phyloP scores from a whole-genome alignment of 768 basidiomycete species.

The Nidularia pulvinata region DNA sequence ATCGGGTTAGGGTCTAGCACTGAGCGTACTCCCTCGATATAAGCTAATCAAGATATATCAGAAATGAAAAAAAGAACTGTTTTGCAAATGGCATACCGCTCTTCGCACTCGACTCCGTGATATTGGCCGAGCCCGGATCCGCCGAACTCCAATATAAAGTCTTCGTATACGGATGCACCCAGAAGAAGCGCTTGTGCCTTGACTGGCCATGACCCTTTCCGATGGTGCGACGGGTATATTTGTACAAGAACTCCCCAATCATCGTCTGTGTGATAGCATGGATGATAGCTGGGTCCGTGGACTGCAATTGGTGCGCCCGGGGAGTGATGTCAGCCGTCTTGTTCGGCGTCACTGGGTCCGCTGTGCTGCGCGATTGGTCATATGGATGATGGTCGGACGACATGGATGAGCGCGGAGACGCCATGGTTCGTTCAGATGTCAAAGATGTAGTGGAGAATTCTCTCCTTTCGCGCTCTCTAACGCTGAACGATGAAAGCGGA shows the following conservation, averaged over 20 bases:
- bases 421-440: constrained; percentile 63
- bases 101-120: constrained; percentile 93
- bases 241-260: constrained; percentile 99
- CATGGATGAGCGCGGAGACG: constrained; percentile 79
- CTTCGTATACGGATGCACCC: constrained; percentile 99
- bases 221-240: constrained; percentile 89
- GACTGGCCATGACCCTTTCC: constrained; percentile 91
- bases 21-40: constrained; percentile 89
- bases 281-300: constrained; percentile 89
- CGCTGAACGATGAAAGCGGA: constrained; percentile 45
- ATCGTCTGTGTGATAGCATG: constrained; percentile 99
- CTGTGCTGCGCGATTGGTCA: constrained; percentile 29
- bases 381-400: constrained; percentile 73
- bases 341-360: constrained; percentile 41
- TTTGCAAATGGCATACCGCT: constrained; percentile 68
- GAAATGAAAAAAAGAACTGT: background rate
- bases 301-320: constrained; percentile 32
- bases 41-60: constrained; percentile 50
- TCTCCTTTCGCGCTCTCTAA: constrained; percentile 51
- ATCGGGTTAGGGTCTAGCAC: constrained; percentile 96
- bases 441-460: constrained; percentile 73
- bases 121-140: constrained; percentile 88
- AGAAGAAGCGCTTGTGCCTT: constrained; percentile 95
- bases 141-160: constrained; percentile 96
- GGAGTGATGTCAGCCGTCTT: constrained; percentile 43